Evolutionary conservation across 345 rosid genomes (phyloP), one percentile per base, ranked within the genome.

Genomic region (Eutrema heterophyllum): DNA sequence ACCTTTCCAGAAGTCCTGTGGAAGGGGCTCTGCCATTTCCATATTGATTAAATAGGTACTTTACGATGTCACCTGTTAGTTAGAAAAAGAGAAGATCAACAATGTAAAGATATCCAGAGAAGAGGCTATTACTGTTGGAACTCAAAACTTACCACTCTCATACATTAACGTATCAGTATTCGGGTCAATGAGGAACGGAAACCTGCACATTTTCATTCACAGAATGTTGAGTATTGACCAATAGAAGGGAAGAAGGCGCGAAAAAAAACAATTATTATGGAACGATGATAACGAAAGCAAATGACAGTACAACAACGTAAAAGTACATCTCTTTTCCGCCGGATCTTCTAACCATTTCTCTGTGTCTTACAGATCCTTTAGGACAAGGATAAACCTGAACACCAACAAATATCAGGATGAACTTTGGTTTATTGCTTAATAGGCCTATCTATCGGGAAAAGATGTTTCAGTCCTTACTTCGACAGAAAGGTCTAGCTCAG

Each of bases 321-420:
- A 82, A 82, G 9, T 86, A 91, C 95, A 61, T 88, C 74, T 91
- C 96, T 85, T 87, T 89, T 74, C 93, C 89, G 62, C 97, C 97
- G 1, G 81, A 46, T 67, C 68, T 81, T 89, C 83, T 85, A 67
- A 89, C 97, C 74, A 87, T 76, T 77, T 87, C 89, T 73, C 97
- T 82, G 79, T 89, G 95, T 80, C 86, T 86, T 70, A 71, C 21
- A 55, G 96, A 91, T 50, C 93, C 97, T 81, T 91, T 89, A 41
- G 93, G 96, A 70, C 97, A 91, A 71, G 97, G 97, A 85, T 83
- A 91, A 54, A 89, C 88, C 97, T 89, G 77, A 72, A 30, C 53
- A 77, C 48, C 56, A 53, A 83, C 40, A 70, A 32, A n/a, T 35
- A 52, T 75, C 64, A 40, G 16, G 43, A 67, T 39, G 38, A 49